Percentiles rank a stretch among this genome's conserved stretches.
Conservation (phyloP, 352 stramenopile genomes). For the Plasmopara halstedii region DNA sequence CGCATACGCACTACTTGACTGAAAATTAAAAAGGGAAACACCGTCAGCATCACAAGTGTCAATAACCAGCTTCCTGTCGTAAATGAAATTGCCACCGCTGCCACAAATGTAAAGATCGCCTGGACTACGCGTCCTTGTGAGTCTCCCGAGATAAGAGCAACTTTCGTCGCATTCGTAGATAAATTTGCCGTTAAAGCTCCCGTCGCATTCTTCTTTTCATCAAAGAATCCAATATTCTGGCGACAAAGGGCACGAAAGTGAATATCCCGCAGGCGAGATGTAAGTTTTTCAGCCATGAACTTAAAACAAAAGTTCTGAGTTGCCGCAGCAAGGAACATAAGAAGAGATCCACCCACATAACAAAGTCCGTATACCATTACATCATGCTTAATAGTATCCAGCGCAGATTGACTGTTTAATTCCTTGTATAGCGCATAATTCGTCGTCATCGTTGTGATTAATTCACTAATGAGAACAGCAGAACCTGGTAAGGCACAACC, state of each 20-base stretch:
- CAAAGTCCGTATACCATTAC: conserved; percentile 1
- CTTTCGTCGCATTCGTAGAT: conserved; percentile 1
- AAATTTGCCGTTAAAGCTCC: conserved; percentile 1
- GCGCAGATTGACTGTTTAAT: not conserved
- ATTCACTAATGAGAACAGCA: conserved; percentile 1
- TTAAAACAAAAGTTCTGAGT: conserved; percentile 4
- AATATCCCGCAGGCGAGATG: not conserved
- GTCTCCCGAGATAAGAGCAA: conserved; percentile 1
- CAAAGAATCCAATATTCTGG: conserved; percentile 1
- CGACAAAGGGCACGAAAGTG: conserved; percentile 1
- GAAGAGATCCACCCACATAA: not conserved
- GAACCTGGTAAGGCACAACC: not conserved
- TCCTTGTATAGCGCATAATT: not conserved
- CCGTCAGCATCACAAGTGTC: conserved; percentile 48
- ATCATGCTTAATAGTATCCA: not conserved
- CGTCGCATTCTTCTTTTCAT: conserved; percentile 1
- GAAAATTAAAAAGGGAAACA: conserved; percentile 54
- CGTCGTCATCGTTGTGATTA: not conserved
- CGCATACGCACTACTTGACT: conserved; percentile 22
- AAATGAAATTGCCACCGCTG: conserved; percentile 52
- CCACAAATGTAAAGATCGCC: conserved; percentile 38
- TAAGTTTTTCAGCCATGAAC: conserved; percentile 2
- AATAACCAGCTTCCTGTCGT: conserved; percentile 13
- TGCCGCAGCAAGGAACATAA: not conserved
- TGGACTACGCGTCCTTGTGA: conserved; percentile 16